phyloP scores from a whole-genome alignment of 352 stramenopile genomes.

The Blastocystis sp. region DNA sequence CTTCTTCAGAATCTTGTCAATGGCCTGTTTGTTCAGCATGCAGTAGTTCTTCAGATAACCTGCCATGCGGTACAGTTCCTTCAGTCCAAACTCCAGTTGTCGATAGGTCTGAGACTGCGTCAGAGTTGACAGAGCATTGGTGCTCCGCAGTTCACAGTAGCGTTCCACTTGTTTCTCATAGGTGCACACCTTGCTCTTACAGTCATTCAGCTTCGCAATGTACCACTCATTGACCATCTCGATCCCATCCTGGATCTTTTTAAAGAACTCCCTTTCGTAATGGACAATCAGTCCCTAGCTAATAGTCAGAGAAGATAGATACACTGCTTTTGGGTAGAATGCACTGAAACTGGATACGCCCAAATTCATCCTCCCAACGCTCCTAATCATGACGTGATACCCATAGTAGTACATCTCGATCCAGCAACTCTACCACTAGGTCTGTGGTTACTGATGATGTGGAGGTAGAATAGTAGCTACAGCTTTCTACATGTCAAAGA shows the following conservation, averaged over 20 bases:
- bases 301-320: neutral
- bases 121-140: neutral
- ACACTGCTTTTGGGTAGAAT: slow-evolving; percentile 19
- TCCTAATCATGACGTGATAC: neutral
- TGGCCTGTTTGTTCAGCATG: slow-evolving; percentile 56
- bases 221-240: slow-evolving; percentile 58
- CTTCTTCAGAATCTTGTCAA: slow-evolving; percentile 62
- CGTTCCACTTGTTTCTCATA: slow-evolving; percentile 56
- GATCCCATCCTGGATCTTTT: slow-evolving; percentile 14
- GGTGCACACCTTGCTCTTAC: neutral
- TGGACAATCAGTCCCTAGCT: neutral
- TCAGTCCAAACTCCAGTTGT: slow-evolving; percentile 44
- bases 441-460: neutral
- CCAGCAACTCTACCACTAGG: slow-evolving; percentile 17
- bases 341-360: slow-evolving; percentile 8
- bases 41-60: slow-evolving; percentile 61
- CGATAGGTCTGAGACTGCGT: slow-evolving; percentile 26
- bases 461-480: slow-evolving; percentile 46
- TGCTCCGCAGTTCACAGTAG: slow-evolving; percentile 14
- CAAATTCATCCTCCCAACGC: slow-evolving; percentile 22
- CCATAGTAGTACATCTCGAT: neutral
- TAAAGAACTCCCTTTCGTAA: slow-evolving; percentile 17
- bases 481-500: neutral
- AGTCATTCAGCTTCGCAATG: slow-evolving; percentile 9
- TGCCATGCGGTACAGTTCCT: slow-evolving; percentile 47